phyloP scores from a whole-genome alignment of 768 basidiomycete genomes.

The Suillus subluteus region DNA sequence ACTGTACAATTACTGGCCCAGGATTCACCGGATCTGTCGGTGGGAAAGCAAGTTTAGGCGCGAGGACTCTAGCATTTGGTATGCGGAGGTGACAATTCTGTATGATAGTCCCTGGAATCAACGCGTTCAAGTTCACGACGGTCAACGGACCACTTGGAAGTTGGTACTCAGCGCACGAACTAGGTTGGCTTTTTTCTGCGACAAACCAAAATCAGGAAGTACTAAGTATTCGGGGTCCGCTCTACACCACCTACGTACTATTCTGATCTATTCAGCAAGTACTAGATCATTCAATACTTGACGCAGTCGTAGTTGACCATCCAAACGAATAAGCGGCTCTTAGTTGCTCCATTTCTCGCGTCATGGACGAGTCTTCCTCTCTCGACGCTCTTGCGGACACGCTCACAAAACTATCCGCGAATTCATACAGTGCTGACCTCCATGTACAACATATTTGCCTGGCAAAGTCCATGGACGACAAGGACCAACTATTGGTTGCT shows the following conservation, averaged over 20 bases:
- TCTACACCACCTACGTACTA: not conserved
- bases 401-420: conserved; percentile 59
- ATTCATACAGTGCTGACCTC: conserved; percentile 61
- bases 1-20: too few relatives aligned
- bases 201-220: not conserved
- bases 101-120: too few relatives aligned
- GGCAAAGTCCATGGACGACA: conserved; percentile 54
- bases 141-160: too few relatives aligned
- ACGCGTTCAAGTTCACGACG: too few relatives aligned
- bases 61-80: too few relatives aligned
- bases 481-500: conserved; percentile 64
- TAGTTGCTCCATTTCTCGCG: not conserved
- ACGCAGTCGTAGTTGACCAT: not conserved
- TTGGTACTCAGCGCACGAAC: too few relatives aligned
- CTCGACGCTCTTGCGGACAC: conserved; percentile 67
- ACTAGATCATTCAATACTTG: not conserved
- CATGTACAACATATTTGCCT: conserved; percentile 72
- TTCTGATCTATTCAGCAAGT: not conserved
- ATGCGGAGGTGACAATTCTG: too few relatives aligned
- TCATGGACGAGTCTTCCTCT: conserved; percentile 60
- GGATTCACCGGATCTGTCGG: too few relatives aligned
- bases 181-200: too few relatives aligned
- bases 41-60: too few relatives aligned
- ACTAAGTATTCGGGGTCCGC: conserved; percentile 4
- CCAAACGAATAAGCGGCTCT: not conserved